A percentile compares a stretch with the other conserved stretches of the same genome.
Evolutionary conservation across 2,329 filamentous ascomycete species (phyloP).

Genomic region (Plenodomus biglobosus): DNA sequence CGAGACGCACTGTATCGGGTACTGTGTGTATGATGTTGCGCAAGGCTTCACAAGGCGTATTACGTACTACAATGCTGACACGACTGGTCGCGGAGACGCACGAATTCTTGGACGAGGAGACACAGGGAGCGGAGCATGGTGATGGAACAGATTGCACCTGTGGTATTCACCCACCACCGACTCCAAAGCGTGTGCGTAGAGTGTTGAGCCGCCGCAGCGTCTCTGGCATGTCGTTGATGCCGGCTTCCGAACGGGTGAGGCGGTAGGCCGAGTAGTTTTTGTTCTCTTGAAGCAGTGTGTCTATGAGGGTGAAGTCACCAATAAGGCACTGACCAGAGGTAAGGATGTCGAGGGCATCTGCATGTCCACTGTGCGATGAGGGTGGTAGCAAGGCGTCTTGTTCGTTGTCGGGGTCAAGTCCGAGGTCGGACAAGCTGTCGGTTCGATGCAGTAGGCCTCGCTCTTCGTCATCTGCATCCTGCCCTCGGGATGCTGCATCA

Average conservation of each 20-base stretch:
- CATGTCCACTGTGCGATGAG: conserved; percentile 26
- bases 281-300: conserved; percentile 48
- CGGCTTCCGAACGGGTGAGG: conserved; percentile 29
- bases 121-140: conserved; percentile 5
- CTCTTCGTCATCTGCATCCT: conserved; percentile 63
- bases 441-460: conserved; percentile 53
- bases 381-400: conserved; percentile 33
- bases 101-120: background rate
- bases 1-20: conserved; percentile 9
- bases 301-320: conserved; percentile 47
- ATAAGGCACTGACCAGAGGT: conserved; percentile 52
- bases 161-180: conserved; percentile 34
- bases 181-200: conserved; percentile 38
- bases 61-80: background rate
- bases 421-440: conserved; percentile 41
- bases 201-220: conserved; percentile 39
- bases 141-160: conserved; percentile 6
- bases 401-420: conserved; percentile 46
- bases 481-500: conserved; percentile 36
- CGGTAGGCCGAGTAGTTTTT: conserved; percentile 41
- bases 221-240: conserved; percentile 33
- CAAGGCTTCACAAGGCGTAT: background rate
- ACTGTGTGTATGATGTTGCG: background rate
- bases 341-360: conserved; percentile 48
- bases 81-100: conserved; percentile 5